These are phyloP conservation scores for Nadsonia commutata DNA, from an alignment of 1,139 yeast species.

Conservation along the genomic window DNA sequence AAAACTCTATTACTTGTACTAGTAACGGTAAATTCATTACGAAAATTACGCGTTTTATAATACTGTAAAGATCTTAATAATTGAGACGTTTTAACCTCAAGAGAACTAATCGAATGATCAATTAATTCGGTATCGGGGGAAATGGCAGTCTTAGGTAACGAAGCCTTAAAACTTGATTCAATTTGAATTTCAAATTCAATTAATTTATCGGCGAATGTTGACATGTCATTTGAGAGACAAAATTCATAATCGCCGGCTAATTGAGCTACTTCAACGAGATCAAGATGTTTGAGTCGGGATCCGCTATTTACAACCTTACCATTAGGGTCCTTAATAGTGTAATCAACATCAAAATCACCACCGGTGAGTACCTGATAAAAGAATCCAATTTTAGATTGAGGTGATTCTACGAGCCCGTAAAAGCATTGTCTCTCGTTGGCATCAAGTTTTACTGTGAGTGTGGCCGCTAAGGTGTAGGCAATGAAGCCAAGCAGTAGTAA, in stretches of 20 bases:
- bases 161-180: constrained; percentile 43
- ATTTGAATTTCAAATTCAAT: constrained; percentile 69
- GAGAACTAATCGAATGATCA: constrained; percentile 34
- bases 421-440: constrained; percentile 70
- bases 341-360: constrained; percentile 75
- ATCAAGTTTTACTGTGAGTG: constrained; percentile 64
- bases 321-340: constrained; percentile 55
- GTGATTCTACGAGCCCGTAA: constrained; percentile 55
- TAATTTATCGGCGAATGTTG: constrained; percentile 74
- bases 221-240: constrained; percentile 80
- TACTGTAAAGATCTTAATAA: constrained; percentile 57
- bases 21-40: constrained; percentile 83
- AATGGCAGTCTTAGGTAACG: constrained; percentile 44
- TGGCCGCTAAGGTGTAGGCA: no score
- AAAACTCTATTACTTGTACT: constrained; percentile 81
- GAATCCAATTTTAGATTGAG: constrained; percentile 54
- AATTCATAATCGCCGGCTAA: constrained; percentile 76
- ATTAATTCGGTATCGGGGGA: constrained; percentile 37
- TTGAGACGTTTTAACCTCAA: constrained; percentile 54
- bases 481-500: no score
- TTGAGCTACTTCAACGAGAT: constrained; percentile 60
- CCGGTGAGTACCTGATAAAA: constrained; percentile 91
- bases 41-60: constrained; percentile 81
- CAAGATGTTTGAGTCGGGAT: constrained; percentile 69
- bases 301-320: constrained; percentile 44